These are phyloP conservation scores for Macrophomina pseudophaseolina DNA, from an alignment of 2,329 filamentous ascomycete genomes.

Conservation along the genomic window DNA sequence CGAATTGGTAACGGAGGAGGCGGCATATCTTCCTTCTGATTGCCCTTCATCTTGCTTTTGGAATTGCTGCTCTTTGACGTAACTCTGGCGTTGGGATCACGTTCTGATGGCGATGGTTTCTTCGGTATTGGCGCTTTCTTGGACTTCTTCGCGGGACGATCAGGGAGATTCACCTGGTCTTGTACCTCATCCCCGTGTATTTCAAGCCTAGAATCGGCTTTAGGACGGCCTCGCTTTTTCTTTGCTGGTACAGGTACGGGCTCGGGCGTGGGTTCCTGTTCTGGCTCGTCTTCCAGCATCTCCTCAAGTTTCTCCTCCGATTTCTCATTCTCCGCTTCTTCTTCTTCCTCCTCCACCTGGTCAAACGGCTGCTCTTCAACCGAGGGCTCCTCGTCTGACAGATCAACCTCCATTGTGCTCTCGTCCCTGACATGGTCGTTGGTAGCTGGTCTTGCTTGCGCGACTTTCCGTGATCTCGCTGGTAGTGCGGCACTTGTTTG, in stretches of 20 bases:
- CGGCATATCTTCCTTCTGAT: slow-evolving; percentile 8
- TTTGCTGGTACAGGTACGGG: slow-evolving; percentile 34
- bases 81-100: slow-evolving; percentile 15
- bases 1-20: slow-evolving; percentile 1
- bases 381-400: not conserved
- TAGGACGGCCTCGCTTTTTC: slow-evolving; percentile 24
- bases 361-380: slow-evolving; percentile 27
- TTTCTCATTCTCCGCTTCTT: slow-evolving; percentile 27
- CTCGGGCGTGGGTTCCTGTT: slow-evolving; percentile 29
- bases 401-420: slow-evolving; percentile 1
- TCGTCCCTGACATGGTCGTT: not conserved
- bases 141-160: slow-evolving; percentile 11
- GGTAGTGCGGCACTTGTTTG: not conserved
- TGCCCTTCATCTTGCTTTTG: not conserved
- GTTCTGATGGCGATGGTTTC: slow-evolving; percentile 26
- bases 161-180: slow-evolving; percentile 2
- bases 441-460: not conserved
- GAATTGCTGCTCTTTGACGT: not conserved
- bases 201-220: not conserved
- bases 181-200: slow-evolving; percentile 3
- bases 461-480: slow-evolving; percentile 6
- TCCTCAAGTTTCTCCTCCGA: slow-evolving; percentile 34
- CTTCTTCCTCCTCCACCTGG: slow-evolving; percentile 22
- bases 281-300: slow-evolving; percentile 7
- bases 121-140: slow-evolving; percentile 24